A percentile compares a stretch with the other conserved stretches of the same genome.
phyloP scores from a whole-genome alignment of 139 green algal species.

The Chlorella ohadii region DNA sequence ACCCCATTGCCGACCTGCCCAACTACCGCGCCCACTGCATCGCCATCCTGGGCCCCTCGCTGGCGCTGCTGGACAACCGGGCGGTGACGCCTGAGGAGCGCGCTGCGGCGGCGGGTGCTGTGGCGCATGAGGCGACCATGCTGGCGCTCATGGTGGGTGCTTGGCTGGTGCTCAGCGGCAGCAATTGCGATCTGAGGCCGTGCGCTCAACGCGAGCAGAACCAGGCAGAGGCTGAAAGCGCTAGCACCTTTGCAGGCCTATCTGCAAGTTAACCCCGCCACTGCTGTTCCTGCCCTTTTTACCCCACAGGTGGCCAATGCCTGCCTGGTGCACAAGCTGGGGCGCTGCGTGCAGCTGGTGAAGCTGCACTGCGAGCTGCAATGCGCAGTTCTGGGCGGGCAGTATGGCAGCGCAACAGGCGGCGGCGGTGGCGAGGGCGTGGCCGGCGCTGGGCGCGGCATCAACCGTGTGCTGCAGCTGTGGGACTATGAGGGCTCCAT shows the following conservation, averaged over 20 bases:
- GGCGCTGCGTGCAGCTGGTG: conserved; percentile 52
- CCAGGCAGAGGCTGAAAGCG: no score
- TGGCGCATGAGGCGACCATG: conserved; percentile 61
- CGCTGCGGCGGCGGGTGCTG: conserved; percentile 25
- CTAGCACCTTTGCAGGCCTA: no score
- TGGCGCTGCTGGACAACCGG: conserved; percentile 63
- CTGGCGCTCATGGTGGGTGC: conserved; percentile 61
- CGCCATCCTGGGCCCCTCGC: conserved; percentile 4
- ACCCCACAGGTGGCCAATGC: conserved; percentile 55
- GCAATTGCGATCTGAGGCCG: no score
- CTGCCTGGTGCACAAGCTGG: conserved; percentile 81
- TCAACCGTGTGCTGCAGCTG: conserved; percentile 55
- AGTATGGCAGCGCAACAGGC: not conserved
- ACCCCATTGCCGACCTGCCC: conserved; percentile 65
- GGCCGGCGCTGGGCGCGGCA: not conserved
- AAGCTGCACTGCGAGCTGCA: conserved; percentile 76
- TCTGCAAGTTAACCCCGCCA: no score
- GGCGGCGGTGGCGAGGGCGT: not conserved
- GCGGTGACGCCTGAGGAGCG: conserved; percentile 60
- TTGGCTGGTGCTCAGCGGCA: no score
- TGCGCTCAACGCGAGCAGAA: no score
- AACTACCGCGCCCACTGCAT: conserved; percentile 65
- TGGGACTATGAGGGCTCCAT: conserved; percentile 79
- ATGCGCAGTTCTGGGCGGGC: conserved; percentile 24
- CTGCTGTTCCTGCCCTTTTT: no score